These are phyloP conservation scores for Calonectria fujianensis DNA, from an alignment of 2,329 filamentous ascomycete genomes.

Conservation along the genomic window DNA sequence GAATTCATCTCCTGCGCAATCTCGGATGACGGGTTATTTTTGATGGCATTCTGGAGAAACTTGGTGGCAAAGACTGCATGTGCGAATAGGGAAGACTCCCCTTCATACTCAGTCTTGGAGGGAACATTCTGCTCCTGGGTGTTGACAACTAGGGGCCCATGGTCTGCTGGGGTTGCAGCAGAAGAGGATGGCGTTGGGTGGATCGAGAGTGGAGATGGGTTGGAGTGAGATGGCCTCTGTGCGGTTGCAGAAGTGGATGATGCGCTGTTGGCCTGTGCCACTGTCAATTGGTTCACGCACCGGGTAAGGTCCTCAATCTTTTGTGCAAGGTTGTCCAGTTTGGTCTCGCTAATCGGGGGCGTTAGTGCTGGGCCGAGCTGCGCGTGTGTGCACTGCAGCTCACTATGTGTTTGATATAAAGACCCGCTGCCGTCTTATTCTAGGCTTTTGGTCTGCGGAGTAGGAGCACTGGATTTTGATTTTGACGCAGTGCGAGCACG, in stretches of 20 bases:
- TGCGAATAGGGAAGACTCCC: constrained; percentile 46
- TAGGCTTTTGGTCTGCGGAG: constrained; percentile 39
- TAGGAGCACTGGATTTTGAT: constrained; percentile 34
- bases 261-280: neutral
- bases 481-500: constrained; percentile 42
- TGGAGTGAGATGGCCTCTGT: neutral
- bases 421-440: constrained; percentile 41
- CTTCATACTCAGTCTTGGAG: constrained; percentile 44
- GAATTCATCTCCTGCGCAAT: constrained; percentile 48
- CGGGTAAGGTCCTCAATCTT: constrained; percentile 44
- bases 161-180: constrained; percentile 4
- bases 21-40: constrained; percentile 38
- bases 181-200: constrained; percentile 35
- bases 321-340: constrained; percentile 43
- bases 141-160: neutral
- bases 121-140: constrained; percentile 22
- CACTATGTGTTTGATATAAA: constrained; percentile 47
- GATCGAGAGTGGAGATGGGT: constrained; percentile 22
- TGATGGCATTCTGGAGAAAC: constrained; percentile 51
- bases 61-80: constrained; percentile 50
- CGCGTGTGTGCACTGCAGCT: constrained; percentile 17
- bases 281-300: constrained; percentile 23
- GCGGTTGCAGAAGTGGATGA: neutral
- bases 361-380: neutral
- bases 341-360: constrained; percentile 33